These are phyloP conservation scores for Peronospora belbahrii DNA, from an alignment of 352 stramenopile species.

Conservation along the genomic window DNA sequence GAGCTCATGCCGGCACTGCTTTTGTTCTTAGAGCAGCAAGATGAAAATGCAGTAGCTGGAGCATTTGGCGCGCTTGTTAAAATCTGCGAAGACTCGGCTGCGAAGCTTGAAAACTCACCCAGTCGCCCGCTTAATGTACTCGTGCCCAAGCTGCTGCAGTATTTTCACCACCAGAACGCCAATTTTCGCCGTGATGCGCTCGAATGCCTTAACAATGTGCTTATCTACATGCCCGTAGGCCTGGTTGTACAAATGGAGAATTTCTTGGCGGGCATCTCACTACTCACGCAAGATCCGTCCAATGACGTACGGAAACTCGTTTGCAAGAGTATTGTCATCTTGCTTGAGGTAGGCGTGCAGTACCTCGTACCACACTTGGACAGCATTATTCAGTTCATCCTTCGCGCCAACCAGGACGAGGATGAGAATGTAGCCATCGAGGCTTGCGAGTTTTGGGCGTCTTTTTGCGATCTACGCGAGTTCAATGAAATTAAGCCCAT, in stretches of 20 bases:
- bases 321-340: constrained; percentile 87
- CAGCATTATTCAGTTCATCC: constrained; percentile 89
- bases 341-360: constrained; percentile 85
- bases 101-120: constrained; percentile 85
- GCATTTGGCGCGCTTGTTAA: constrained; percentile 84
- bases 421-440: constrained; percentile 85
- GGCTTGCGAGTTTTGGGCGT: constrained; percentile 88
- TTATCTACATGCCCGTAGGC: constrained; percentile 83
- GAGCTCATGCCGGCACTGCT: constrained; percentile 79
- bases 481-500: constrained; percentile 89
- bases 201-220: constrained; percentile 86
- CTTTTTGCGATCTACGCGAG: constrained; percentile 83
- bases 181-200: constrained; percentile 79
- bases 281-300: constrained; percentile 77
- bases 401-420: constrained; percentile 78
- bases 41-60: constrained; percentile 68
- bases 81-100: constrained; percentile 86
- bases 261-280: constrained; percentile 84
- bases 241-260: constrained; percentile 88
- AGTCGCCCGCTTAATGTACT: constrained; percentile 81
- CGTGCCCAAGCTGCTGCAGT: constrained; percentile 84
- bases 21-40: constrained; percentile 44
- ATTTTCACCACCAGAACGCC: constrained; percentile 78
- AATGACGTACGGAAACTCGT: constrained; percentile 80
- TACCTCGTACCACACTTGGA: constrained; percentile 85